Conservation (phyloP, 106 monocot species). For the Dactylorhiza incarnata region DNA sequence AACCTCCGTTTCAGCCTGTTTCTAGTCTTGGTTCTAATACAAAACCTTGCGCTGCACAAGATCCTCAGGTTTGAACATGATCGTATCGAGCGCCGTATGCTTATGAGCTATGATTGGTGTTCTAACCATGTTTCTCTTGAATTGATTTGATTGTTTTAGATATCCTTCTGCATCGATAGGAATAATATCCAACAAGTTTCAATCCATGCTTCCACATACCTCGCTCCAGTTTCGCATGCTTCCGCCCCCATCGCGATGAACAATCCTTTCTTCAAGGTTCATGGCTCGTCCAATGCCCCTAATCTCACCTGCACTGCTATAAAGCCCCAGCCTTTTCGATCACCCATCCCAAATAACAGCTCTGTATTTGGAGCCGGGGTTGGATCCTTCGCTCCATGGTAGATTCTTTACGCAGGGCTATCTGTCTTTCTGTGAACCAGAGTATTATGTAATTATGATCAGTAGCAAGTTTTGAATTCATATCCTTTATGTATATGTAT, state of each 20-base stretch:
- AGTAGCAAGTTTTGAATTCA: neutral
- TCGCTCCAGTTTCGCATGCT: neutral
- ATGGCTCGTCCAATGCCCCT: conserved; percentile 20
- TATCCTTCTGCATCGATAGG: neutral
- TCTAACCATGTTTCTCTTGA: neutral
- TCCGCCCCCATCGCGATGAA: neutral
- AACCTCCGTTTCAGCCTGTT: neutral
- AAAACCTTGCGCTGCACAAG: neutral
- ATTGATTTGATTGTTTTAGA: neutral
- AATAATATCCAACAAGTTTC: conserved; percentile 22
- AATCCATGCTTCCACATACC: conserved; percentile 1
- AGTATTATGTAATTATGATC: neutral
- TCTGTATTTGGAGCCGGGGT: conserved; percentile 11
- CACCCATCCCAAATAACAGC: conserved; percentile 9
- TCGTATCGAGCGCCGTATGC: neutral
- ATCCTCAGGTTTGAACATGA: conserved; percentile 3
- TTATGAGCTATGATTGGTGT: neutral
- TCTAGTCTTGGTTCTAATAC: neutral
- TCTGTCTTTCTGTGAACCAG: neutral
- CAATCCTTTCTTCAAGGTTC: conserved; percentile 36
- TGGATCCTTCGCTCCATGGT: conserved; percentile 45
- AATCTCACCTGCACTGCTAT: conserved; percentile 16
- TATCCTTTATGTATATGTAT: neutral
- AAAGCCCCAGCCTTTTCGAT: conserved; percentile 38
- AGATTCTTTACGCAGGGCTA: neutral